Base-by-base conservation (phyloP, 441 rosid genomes). In the Jatropha multifida region DNA sequence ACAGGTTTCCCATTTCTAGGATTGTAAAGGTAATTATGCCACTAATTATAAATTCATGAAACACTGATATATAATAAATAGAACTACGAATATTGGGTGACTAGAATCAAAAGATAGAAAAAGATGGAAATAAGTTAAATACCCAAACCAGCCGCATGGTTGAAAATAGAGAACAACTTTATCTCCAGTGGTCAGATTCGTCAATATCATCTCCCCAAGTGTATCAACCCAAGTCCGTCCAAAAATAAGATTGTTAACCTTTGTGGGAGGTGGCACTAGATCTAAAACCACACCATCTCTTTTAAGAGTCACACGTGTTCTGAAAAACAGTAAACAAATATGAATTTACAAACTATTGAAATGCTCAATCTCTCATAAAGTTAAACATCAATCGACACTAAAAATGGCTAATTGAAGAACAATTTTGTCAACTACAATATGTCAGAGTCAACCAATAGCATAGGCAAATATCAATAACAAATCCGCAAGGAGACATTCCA, bases 61-160 rank as follows among this genome's bases (percentile, higher is more conserved):
- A 37, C 20, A 62, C 4, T 20, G 4, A 15, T 15, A 37, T 32
- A 6, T 62, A 13, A 37, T 62, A 14, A n/a, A 14, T 37, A 37
- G n/a, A 60, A 60, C 0, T 12, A 32, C 4, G 5, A 23, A 14
- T 62, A 8, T 13, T 27, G 20, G 7, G 4, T 1, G 7, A 37
- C 14, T 62, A 7, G 42, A 37, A 32, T 7, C 65, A 32, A 37
- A 62, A 13, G 17, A 3, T 15, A 62, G n/a, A 37, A 27, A 60
- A 38, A 60, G 44, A 62, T 37, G 15, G 66, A 62, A 62, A 62
- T 62, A 62, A 41, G 66, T 62, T 26, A 6, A 62, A 74, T 88
- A 94, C 99, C 99, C 99, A 56, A 96, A 91, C 99, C 98, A 96
- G n/a, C 98, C 98, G 41, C 98, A 96, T 12, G 97, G 99, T 85